Evolutionary conservation across 2,329 filamentous ascomycete genomes (phyloP).

Genomic region (Xylaria sp.): DNA sequence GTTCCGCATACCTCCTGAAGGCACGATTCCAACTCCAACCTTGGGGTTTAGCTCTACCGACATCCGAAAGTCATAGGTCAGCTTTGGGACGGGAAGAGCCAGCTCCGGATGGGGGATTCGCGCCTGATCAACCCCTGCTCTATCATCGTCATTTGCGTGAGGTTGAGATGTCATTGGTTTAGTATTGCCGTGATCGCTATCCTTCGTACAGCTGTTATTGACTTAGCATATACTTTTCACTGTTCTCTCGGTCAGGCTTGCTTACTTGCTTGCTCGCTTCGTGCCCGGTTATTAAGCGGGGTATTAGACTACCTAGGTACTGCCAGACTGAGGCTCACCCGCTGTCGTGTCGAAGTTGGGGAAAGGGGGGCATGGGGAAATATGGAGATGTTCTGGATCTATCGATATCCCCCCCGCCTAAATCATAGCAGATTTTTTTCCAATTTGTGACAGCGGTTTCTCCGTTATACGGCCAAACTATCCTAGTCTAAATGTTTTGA

Average conservation of each 20-base stretch:
- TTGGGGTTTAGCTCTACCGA: constrained; percentile 58
- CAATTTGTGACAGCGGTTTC: not conserved
- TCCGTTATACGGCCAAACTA: not conserved
- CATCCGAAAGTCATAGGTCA: constrained; percentile 63
- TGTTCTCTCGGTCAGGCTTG: constrained; percentile 4
- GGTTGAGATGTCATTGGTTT: constrained; percentile 2
- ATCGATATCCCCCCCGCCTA: not conserved
- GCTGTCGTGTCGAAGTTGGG: not conserved
- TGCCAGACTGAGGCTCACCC: constrained; percentile 13
- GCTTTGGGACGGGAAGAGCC: constrained; percentile 58
- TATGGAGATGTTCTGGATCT: constrained; percentile 10
- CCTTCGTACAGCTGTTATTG: constrained; percentile 3
- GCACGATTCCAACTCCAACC: constrained; percentile 56
- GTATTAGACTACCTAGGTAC: not conserved
- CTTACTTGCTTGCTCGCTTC: constrained; percentile 6
- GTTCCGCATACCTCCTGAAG: constrained; percentile 56
- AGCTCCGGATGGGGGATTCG: constrained; percentile 51
- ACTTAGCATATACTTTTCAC: constrained; percentile 8
- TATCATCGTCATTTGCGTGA: not conserved
- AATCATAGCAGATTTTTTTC: not conserved
- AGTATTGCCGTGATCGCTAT: constrained; percentile 5
- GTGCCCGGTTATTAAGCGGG: constrained; percentile 13
- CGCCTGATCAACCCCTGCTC: constrained; percentile 4
- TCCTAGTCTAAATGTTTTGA: not conserved
- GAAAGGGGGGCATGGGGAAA: not conserved